These are phyloP conservation scores for Musa beccarii DNA, from an alignment of 176 grass and related monocot genomes.

Conservation along the genomic window DNA sequence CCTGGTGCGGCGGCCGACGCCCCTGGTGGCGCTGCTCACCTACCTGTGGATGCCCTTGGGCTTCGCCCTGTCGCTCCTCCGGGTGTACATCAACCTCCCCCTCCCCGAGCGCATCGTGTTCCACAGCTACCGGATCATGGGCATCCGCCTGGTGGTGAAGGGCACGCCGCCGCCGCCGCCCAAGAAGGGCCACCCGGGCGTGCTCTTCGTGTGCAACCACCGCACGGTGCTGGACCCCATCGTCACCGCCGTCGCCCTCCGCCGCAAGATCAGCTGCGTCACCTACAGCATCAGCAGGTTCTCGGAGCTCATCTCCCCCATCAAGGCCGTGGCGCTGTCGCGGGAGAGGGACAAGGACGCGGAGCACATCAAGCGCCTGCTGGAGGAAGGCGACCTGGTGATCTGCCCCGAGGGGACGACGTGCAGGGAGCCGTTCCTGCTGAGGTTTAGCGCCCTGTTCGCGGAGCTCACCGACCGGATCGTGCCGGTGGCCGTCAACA, in stretches of 20 bases:
- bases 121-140: constrained; percentile 94
- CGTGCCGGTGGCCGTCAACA: constrained; percentile 85
- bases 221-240: constrained; percentile 89
- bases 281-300: constrained; percentile 99
- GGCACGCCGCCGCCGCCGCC: constrained; percentile 74
- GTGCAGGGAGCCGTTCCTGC: constrained; percentile 90
- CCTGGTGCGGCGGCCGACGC: constrained; percentile 61
- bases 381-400: constrained; percentile 94
- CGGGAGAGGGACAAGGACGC: constrained; percentile 93
- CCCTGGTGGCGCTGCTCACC: constrained; percentile 66
- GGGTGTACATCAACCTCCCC: constrained; percentile 89
- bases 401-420: constrained; percentile 99
- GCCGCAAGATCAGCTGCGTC: constrained; percentile 96
- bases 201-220: constrained; percentile 98
- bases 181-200: constrained; percentile 88
- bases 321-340: constrained; percentile 80
- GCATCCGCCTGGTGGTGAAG: constrained; percentile 83
- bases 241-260: constrained; percentile 82
- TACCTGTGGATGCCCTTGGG: constrained; percentile 94
- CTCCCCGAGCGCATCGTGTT: constrained; percentile 91
- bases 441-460: constrained; percentile 91
- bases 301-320: constrained; percentile 92
- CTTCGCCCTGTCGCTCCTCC: constrained; percentile 63
- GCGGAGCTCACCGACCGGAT: constrained; percentile 97
- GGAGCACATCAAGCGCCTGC: constrained; percentile 70